Conservation (phyloP, 1,284 basidiomycete genomes). For the Ceraceosorus guamensis region DNA sequence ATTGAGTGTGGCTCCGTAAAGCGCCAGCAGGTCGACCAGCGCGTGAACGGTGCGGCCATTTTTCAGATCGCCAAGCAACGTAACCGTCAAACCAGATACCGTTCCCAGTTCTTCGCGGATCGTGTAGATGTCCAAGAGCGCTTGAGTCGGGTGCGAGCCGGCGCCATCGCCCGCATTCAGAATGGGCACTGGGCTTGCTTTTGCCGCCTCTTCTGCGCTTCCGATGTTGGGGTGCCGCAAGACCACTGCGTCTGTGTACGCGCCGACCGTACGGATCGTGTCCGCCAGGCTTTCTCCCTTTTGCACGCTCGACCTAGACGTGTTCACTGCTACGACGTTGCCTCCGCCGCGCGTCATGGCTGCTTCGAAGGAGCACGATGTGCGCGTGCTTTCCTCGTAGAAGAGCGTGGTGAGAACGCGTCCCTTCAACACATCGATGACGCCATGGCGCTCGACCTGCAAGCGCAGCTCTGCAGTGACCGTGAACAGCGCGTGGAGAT, state of each 20-base stretch:
- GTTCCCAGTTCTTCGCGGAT: conserved; percentile 97
- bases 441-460: conserved; percentile 84
- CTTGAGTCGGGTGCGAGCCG: conserved; percentile 92
- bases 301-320: conserved; percentile 75
- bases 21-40: conserved; percentile 80
- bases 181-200: conserved; percentile 88
- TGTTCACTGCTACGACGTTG: conserved; percentile 77
- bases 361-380: conserved; percentile 81
- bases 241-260: conserved; percentile 91
- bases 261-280: conserved; percentile 88
- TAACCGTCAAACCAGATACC: conserved; percentile 91
- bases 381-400: conserved; percentile 96
- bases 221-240: conserved; percentile 90
- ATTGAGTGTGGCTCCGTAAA: conserved; percentile 80
- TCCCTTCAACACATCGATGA: conserved; percentile 81
- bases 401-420: conserved; percentile 91
- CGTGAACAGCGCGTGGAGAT: conserved; percentile 88
- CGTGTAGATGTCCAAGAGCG: conserved; percentile 77
- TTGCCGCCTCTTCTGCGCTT: conserved; percentile 64
- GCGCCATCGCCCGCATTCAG: conserved; percentile 95
- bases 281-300: conserved; percentile 94
- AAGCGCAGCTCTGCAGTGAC: conserved; percentile 93
- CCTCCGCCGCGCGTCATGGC: conserved; percentile 98
- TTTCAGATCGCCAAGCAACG: conserved; percentile 86
- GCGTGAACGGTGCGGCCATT: conserved; percentile 97